These are phyloP conservation scores for Venturia oleaginea DNA, from an alignment of 2,329 filamentous ascomycete species.

Conservation along the genomic window DNA sequence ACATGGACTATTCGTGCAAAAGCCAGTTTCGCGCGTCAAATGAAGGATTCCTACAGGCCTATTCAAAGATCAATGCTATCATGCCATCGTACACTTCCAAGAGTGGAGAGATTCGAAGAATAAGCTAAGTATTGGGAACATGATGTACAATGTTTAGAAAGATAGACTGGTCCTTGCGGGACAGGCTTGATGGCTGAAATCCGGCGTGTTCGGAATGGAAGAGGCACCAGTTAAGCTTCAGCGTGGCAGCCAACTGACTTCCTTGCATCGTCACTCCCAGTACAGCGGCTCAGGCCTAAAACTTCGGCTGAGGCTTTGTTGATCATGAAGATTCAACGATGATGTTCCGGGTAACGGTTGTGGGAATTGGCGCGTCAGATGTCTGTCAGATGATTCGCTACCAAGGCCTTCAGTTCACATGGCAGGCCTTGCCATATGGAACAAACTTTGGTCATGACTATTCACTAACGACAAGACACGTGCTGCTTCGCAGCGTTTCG, in stretches of 20 bases:
- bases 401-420: not conserved
- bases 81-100: not conserved
- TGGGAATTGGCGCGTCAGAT: not conserved
- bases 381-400: not conserved
- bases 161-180: not conserved
- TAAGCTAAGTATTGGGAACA: not conserved
- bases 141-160: not conserved
- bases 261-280: not conserved
- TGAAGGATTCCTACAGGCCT: not conserved
- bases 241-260: not conserved
- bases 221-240: not conserved
- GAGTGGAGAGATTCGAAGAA: not conserved
- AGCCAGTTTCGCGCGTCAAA: not conserved
- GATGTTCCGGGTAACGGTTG: not conserved
- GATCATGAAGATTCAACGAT: constrained; percentile 9
- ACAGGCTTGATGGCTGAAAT: not conserved
- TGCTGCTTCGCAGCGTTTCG: not conserved
- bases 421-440: not conserved
- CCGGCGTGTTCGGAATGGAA: not conserved
- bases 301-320: not conserved
- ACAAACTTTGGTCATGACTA: not conserved
- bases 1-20: not conserved
- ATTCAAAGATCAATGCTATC: not conserved
- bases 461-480: not conserved
- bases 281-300: constrained; percentile 1